Evolutionary conservation across 2,329 filamentous ascomycete species (phyloP).

Genomic region (Aspergillus fructus): DNA sequence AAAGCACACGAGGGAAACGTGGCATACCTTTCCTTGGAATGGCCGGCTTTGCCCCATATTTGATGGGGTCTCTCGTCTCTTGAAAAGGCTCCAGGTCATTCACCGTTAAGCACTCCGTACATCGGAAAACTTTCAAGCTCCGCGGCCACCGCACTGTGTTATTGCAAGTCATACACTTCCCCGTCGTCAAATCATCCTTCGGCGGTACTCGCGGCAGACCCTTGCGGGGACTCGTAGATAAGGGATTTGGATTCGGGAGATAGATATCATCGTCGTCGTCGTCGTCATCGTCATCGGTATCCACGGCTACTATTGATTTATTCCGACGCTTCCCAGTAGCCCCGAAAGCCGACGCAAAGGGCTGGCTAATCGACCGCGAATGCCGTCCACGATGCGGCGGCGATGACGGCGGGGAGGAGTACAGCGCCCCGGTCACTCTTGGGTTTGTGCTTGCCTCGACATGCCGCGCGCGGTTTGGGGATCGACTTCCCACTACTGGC

Average conservation of each 20-base stretch:
- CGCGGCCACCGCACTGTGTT: constrained; percentile 77
- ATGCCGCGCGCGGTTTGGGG: constrained; percentile 26
- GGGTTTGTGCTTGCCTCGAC: constrained; percentile 21
- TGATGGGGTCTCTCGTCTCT: constrained; percentile 22
- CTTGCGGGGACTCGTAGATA: constrained; percentile 42
- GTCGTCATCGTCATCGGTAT: constrained; percentile 45
- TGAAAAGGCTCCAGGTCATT: constrained; percentile 67
- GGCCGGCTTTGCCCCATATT: constrained; percentile 15
- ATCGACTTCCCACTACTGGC: constrained; percentile 20
- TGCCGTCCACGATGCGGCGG: constrained; percentile 42
- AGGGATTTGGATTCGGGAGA: constrained; percentile 33
- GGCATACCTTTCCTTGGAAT: constrained; percentile 26
- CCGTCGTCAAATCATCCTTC: constrained; percentile 63
- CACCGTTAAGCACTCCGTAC: constrained; percentile 79
- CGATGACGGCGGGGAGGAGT: constrained; percentile 18
- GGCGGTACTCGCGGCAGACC: constrained; percentile 32
- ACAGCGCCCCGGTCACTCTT: constrained; percentile 20
- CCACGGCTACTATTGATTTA: constrained; percentile 50
- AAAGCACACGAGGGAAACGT: constrained; percentile 2
- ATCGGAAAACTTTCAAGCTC: constrained; percentile 72
- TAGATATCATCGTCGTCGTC: constrained; percentile 28
- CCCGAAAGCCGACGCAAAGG: constrained; percentile 71
- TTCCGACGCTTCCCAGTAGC: constrained; percentile 51
- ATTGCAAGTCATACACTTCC: constrained; percentile 83
- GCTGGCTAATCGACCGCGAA: constrained; percentile 74